A percentile compares a stretch with the other conserved stretches of the same genome.
Conservation (phyloP, 345 rosid species). For the Rubroshorea leprosula region DNA sequence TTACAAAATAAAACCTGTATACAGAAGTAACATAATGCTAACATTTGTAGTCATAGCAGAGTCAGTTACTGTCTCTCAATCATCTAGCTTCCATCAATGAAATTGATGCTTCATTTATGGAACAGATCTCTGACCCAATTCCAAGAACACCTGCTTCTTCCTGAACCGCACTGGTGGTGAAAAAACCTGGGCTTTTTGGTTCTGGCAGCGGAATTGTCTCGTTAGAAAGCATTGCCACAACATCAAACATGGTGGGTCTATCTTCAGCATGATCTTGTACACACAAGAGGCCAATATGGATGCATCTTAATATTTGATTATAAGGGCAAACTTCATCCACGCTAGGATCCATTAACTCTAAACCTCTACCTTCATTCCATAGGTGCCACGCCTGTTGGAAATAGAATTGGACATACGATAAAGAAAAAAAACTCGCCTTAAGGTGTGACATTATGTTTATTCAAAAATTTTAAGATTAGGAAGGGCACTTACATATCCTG, state of each 20-base stretch:
- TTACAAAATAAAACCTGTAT: too few relatives aligned
- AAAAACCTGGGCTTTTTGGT: slow-evolving; percentile 14
- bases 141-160: not conserved
- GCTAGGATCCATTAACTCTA: slow-evolving; percentile 8
- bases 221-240: slow-evolving; percentile 17
- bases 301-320: not conserved
- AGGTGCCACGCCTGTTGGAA: slow-evolving; percentile 12
- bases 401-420: not conserved
- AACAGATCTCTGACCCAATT: not conserved
- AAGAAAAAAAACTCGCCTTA: not conserved
- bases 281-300: slow-evolving; percentile 10
- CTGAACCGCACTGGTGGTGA: too few relatives aligned
- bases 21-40: too few relatives aligned
- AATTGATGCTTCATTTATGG: slow-evolving; percentile 2
- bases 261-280: slow-evolving; percentile 11
- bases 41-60: too few relatives aligned
- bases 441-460: not conserved
- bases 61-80: too few relatives aligned
- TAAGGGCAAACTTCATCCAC: not conserved
- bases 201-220: slow-evolving; percentile 1
- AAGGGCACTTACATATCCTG: not conserved
- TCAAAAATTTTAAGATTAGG: not conserved
- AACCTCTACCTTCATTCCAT: slow-evolving; percentile 9
- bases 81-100: slow-evolving; percentile 15
- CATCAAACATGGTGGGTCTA: slow-evolving; percentile 17